These are phyloP conservation scores for Trichosporon sp. DNA, from an alignment of 1,284 basidiomycete species.

Conservation along the genomic window DNA sequence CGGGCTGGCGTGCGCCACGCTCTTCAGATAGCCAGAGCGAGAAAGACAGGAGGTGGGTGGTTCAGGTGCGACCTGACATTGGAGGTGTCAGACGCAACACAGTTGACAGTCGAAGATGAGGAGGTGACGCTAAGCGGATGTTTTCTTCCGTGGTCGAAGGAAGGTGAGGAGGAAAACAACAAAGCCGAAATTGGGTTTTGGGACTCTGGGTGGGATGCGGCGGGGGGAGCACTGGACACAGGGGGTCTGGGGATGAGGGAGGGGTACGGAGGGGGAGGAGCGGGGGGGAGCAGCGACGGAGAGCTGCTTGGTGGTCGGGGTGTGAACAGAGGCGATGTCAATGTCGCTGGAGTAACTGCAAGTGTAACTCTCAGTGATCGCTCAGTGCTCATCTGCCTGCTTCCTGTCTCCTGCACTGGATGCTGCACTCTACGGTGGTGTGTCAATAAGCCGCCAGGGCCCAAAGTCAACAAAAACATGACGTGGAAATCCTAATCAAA, in stretches of 20 bases:
- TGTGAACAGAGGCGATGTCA: slow-evolving; percentile 13
- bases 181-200: slow-evolving; percentile 18
- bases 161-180: slow-evolving; percentile 9
- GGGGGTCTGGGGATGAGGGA: slow-evolving; percentile 15
- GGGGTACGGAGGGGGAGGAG: background rate
- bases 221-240: background rate
- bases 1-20: slow-evolving; percentile 11
- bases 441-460: slow-evolving; percentile 17
- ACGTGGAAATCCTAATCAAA: slow-evolving; percentile 20
- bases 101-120: slow-evolving; percentile 2
- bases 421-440: background rate
- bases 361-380: slow-evolving; percentile 14
- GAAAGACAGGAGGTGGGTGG: background rate
- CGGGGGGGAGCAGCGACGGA: background rate
- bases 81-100: slow-evolving; percentile 12
- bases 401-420: too few species aligned
- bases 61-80: slow-evolving; percentile 16
- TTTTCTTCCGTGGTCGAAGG: slow-evolving; percentile 14
- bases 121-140: slow-evolving; percentile 15
- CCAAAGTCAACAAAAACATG: slow-evolving; percentile 18
- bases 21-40: slow-evolving; percentile 5
- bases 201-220: background rate
- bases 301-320: background rate
- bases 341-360: slow-evolving; percentile 6
- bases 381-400: background rate